Evolutionary conservation across 1,139 yeast genomes (phyloP), one percentile per base, ranked within the genome.

Genomic region (Pichia inconspicua): DNA sequence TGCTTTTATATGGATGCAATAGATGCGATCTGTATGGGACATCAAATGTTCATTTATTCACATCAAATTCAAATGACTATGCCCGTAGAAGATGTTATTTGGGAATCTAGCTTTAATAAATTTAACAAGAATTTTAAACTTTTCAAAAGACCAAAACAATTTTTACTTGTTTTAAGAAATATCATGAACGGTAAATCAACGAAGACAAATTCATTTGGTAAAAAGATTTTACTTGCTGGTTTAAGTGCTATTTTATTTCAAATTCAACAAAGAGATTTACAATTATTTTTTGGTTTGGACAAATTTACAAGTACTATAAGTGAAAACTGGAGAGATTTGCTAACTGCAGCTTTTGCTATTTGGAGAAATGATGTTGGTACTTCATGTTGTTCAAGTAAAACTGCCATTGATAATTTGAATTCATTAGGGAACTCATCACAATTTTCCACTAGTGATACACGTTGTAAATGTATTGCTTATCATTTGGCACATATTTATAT

Each of bases 21-120:
- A 25, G 94, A 87, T 65, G 85, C 88, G n/a, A 77, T 84, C 34
- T 76, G 85, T 47, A 86, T 84, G 66, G 84, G 95, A 6, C 95
- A 87, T 64, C 78, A 82, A 48, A 76, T 85, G 50, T 78, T 82
- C 43, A 71, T 87, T 42, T 74, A 80, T 48, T 82, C 87, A 32
- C 84, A 81, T 59, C 89, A 87, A 58, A 71, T 88, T 44, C 89
- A 88, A 58, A 66, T 83, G 53, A 74, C 82, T 42, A 68, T 87
- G 60, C 96, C 96, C 0, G 87, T 95, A 60, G 81, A 83, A 49
- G 95, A 87, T 58, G 78, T 73, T 25, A 67, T 84, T 46, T 85
- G 96, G 96, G 90, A 84, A 52, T 59, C 63, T 8, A 53, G 53
- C 41, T 48, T 58, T 30, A 43, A 22, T 6, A 48, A 47, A 34